A percentile compares a stretch with the other conserved stretches of the same genome.
Conservation (phyloP, 2,329 filamentous ascomycete genomes). For the Xylariaceae sp. region DNA sequence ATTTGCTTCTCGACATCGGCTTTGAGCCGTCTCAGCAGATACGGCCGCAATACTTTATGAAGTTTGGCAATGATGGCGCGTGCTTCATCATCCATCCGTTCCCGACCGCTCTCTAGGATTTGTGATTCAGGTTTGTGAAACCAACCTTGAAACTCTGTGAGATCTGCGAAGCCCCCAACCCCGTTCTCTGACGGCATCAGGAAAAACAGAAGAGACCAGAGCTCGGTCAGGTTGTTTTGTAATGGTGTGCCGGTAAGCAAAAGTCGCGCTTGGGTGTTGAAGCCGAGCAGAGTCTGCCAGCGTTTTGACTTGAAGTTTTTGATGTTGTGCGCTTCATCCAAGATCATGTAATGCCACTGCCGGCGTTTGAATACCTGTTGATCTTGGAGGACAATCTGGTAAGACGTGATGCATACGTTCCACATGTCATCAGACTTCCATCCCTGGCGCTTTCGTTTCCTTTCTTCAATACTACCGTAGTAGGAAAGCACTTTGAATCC, state of each 20-base stretch:
- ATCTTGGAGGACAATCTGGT: conserved; percentile 92
- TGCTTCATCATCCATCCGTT: conserved; percentile 91
- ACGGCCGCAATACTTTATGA: conserved; percentile 89
- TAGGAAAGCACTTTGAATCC: conserved; percentile 98
- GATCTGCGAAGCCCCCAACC: conserved; percentile 83
- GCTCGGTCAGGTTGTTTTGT: conserved; percentile 92
- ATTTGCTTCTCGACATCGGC: conserved; percentile 98
- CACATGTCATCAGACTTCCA: conserved; percentile 93
- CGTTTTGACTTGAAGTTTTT: conserved; percentile 98
- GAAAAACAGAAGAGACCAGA: conserved; percentile 97
- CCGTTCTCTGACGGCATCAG: conserved; percentile 87
- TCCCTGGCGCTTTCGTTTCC: conserved; percentile 82
- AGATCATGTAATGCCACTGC: conserved; percentile 95
- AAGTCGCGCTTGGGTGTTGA: conserved; percentile 84
- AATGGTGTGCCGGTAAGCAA: conserved; percentile 90
- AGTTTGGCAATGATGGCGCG: conserved; percentile 88
- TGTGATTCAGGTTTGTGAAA: conserved; percentile 94
- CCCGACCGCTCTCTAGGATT: conserved; percentile 89
- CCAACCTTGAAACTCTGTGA: conserved; percentile 96
- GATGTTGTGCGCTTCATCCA: conserved; percentile 98
- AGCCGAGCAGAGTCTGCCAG: conserved; percentile 91
- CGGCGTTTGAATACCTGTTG: conserved; percentile 89
- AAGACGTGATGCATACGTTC: conserved; percentile 97
- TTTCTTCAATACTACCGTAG: conserved; percentile 90
- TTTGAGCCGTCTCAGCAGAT: conserved; percentile 85